Conservation (phyloP, 2,329 filamentous ascomycete species). For the Beauveria rudraprayagi region DNA sequence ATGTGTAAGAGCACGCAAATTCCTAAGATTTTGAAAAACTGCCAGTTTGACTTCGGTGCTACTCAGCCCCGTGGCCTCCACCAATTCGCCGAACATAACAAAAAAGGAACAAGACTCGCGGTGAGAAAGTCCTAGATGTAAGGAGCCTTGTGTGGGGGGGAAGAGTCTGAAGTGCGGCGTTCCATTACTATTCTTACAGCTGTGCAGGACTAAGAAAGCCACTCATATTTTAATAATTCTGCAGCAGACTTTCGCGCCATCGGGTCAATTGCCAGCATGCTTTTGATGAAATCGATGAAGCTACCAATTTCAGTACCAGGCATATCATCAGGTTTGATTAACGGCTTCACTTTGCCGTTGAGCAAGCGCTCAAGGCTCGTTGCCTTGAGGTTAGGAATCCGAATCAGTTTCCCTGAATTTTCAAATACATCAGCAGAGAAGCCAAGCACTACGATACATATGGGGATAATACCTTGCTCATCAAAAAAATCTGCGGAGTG, state of each 20-base stretch:
- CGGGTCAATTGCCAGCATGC: slow-evolving; percentile 4
- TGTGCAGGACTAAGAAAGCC: neutral
- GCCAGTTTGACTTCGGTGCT: no score
- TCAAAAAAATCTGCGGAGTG: neutral
- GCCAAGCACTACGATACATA: neutral
- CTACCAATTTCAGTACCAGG: neutral
- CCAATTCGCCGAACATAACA: no score
- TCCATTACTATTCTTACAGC: no score
- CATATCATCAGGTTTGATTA: neutral
- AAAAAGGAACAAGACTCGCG: no score
- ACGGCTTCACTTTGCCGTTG: neutral
- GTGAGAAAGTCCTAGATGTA: no score
- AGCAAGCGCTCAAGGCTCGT: neutral
- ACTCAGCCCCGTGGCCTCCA: no score
- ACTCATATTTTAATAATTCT: neutral
- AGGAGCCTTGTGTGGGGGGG: no score
- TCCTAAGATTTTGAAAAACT: no score
- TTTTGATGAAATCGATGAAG: neutral
- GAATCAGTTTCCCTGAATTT: neutral
- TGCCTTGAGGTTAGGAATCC: neutral
- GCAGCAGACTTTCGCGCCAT: neutral
- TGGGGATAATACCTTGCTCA: neutral
- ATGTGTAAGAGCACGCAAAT: no score
- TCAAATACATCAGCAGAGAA: neutral
- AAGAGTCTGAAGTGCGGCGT: no score